A percentile compares a stretch with the other conserved stretches of the same genome.
Conservation (phyloP, 768 basidiomycete genomes). For the Lentinula aciculospora region DNA sequence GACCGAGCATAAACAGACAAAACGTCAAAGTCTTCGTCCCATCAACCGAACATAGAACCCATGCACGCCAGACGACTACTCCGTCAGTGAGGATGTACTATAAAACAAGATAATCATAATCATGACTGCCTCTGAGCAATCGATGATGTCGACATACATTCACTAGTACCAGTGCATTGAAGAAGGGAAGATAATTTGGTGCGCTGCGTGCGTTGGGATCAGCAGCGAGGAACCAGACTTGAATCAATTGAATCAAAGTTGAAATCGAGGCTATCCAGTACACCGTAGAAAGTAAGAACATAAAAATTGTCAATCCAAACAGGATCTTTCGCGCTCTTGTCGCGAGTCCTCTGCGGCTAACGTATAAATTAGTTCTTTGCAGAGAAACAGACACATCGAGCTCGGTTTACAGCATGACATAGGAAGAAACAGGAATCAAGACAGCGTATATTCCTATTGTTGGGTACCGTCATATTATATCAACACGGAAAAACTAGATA, state of each 20-base stretch:
- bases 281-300: not conserved
- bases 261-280: slow-evolving; percentile 2
- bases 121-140: not conserved
- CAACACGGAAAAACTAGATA: not conserved
- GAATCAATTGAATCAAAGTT: not conserved
- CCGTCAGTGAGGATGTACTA: slow-evolving; percentile 8
- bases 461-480: not conserved
- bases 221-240: not conserved
- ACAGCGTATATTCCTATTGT: slow-evolving; percentile 4
- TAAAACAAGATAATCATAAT: not conserved
- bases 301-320: slow-evolving; percentile 5
- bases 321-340: slow-evolving; percentile 1
- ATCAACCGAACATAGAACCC: slow-evolving; percentile 2
- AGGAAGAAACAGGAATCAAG: too few species aligned
- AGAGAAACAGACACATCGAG: not conserved
- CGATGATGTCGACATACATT: not conserved
- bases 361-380: not conserved
- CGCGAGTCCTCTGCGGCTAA: not conserved
- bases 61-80: slow-evolving; percentile 7
- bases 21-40: not conserved
- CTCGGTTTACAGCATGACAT: not conserved
- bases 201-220: not conserved
- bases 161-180: not conserved
- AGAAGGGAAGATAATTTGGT: not conserved
- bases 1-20: not conserved